These are phyloP conservation scores for Corymbia citriodora DNA, from an alignment of 441 rosid species.

Conservation along the genomic window DNA sequence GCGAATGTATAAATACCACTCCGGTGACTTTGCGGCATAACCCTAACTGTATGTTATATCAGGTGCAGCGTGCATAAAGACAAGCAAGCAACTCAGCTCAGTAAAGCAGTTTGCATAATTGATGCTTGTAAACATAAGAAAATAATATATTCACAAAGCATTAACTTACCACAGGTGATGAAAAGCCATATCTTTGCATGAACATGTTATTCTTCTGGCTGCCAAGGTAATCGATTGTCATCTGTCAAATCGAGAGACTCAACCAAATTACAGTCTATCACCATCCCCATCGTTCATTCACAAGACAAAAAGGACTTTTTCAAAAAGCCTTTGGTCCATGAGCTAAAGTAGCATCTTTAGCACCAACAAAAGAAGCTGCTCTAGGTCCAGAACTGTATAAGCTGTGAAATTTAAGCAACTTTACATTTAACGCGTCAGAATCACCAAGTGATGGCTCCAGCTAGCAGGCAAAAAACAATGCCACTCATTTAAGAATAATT, in stretches of 20 bases:
- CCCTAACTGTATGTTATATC: background rate
- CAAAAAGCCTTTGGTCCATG: background rate
- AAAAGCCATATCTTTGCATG: constrained; percentile 92
- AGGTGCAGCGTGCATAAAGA: background rate
- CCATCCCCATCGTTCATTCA: background rate
- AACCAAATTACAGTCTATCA: background rate
- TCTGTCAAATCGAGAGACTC: constrained; percentile 28
- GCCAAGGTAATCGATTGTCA: constrained; percentile 76
- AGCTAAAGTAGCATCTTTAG: background rate
- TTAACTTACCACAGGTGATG: constrained; percentile 69
- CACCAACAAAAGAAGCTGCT: background rate
- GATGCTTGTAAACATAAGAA: background rate
- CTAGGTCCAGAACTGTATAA: background rate
- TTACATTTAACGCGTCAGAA: background rate
- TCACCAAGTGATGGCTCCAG: background rate
- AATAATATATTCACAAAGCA: background rate
- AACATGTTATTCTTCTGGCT: constrained; percentile 53
- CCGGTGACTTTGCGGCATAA: background rate
- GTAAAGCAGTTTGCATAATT: background rate
- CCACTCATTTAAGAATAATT: background rate
- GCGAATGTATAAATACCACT: background rate
- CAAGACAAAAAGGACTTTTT: background rate
- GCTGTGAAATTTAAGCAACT: background rate
- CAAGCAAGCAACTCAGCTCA: background rate
- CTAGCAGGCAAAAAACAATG: background rate